Evolutionary conservation across 345 rosid genomes (phyloP), one percentile per base, ranked within the genome.

Genomic region (Nasturtium officinale): DNA sequence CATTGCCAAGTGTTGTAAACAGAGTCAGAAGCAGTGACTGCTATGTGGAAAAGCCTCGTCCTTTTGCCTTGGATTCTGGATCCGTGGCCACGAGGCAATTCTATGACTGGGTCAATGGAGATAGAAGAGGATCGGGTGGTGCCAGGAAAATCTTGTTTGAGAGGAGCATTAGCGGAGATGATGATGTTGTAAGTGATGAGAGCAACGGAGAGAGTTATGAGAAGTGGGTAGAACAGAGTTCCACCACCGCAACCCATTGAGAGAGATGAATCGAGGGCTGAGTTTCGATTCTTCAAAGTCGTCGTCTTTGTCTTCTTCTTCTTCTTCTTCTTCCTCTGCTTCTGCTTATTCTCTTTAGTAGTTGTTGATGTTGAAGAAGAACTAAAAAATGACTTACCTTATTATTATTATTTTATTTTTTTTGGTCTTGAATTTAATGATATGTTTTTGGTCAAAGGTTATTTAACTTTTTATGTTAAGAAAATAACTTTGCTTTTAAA

Each of bases 1-100:
- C 98, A 89, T 86, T 96, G 99, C 99, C 99, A 92, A 0, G 97
- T 89, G 55, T 92, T 96, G 83, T 96, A 96, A 21, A 90, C 96
- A 0, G 99, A 90, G 65, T 87, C 87, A 1, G 98, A 96, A 6
- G 99, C 90, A 3, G 98, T 96, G n/a, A 96, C 92, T 0, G 99
- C 99, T n/a, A 95, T 96, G 84, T 96, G 99, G 75, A 96, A 96
- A 47, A 89, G 79, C 67, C 96, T 72, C 77, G 62, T 54, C 15
- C 54, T 58, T 6, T 47, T 11, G 9, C 9, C 54, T 1, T 57
- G 57, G 50, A 69, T 72, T 35, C 79, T 76, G 9, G 95, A 86
- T 75, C 82, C 82, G 9, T 82, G 82, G 9, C 77, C 86, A 10
- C 83, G 57, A 0, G 98, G 97, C 83, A 96, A 85, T 82, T 81